Evolutionary conservation across 352 stramenopile species (phyloP), one percentile per base, ranked within the genome.

Genomic region (Phytophthora chlamydospora): DNA sequence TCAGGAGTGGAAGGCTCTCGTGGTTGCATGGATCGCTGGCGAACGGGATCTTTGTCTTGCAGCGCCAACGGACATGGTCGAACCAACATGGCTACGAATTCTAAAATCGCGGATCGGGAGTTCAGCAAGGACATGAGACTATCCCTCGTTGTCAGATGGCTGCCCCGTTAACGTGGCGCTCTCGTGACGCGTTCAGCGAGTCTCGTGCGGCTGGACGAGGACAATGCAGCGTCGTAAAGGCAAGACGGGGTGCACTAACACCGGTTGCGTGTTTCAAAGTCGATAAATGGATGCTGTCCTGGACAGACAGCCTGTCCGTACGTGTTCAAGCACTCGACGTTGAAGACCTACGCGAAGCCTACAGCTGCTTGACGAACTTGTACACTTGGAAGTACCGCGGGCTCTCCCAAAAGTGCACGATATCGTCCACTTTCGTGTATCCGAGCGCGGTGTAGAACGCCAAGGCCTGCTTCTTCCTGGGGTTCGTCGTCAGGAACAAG

Each of bases 401-500:
- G n/a, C 52, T 62, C 35, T 70, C 50, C 48, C 47, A 59, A n/a
- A 60, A 44, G 29, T 34, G 41, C 36, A 66, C 4, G 11, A 31
- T 13, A 16, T 69, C 51, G 16, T 59, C 42, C 27, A 54, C 27
- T 8, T 66, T 47, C 2, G 31, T 17, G 52, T 69, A 75, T 10
- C 62, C 67, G 9, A 72, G 14, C 9, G 62, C 54, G 9, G 49
- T 17, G 62, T 76, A 76, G 16, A 70, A 73, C 0, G 21, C 43
- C 33, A 57, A 33, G 4, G 52, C 21, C 12, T 65, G 39, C 5
- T 55, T 29, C 8, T 50, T 66, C 31, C 47, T 51, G 4, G 51
- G 35, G 9, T 47, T 57, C 11, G 67, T 76, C 6, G 58, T 76
- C 33, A 76, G 33, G 47, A 62, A 66, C 31, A 73, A 49, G 6